phyloP scores from a whole-genome alignment of 2,329 filamentous ascomycete genomes.

The Nemania abortiva region DNA sequence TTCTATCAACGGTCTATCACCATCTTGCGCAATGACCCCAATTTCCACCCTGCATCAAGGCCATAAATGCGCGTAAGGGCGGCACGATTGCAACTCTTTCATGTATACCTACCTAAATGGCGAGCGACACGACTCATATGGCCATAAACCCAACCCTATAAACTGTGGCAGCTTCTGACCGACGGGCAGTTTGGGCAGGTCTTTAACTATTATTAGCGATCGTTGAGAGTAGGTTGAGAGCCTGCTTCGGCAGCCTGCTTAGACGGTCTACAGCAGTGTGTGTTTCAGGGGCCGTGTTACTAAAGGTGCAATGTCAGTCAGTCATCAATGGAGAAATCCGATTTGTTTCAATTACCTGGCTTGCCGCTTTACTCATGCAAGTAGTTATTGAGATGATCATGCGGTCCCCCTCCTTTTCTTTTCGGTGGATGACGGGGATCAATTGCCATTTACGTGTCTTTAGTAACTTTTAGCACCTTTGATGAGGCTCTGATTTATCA shows the following conservation, averaged over 20 bases:
- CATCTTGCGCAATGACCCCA: too few relatives aligned
- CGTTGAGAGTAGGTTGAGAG: not conserved
- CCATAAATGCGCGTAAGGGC: not conserved
- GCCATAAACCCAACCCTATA: not conserved
- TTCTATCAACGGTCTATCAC: too few relatives aligned
- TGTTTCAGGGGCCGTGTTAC: not conserved
- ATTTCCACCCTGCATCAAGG: too few relatives aligned
- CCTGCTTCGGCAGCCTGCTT: slow-evolving; percentile 11
- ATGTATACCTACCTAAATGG: too few relatives aligned
- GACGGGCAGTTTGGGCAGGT: not conserved
- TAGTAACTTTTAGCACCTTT: not conserved
- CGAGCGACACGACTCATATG: too few relatives aligned
- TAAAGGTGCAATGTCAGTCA: not conserved
- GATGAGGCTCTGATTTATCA: slow-evolving; percentile 22
- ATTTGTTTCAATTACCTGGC: not conserved
- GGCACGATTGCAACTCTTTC: not conserved
- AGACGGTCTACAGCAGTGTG: not conserved
- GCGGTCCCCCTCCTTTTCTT: not conserved
- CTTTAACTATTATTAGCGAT: slow-evolving; percentile 21
- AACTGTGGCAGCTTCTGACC: not conserved
- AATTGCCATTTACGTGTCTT: slow-evolving; percentile 3
- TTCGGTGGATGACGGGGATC: not conserved
- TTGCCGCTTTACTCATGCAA: slow-evolving; percentile 13
- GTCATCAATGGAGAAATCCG: not conserved
- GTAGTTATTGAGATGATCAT: slow-evolving; percentile 2